Conservation (phyloP, 2,329 filamentous ascomycete genomes). For the Ascochyta viciae-villosae region DNA sequence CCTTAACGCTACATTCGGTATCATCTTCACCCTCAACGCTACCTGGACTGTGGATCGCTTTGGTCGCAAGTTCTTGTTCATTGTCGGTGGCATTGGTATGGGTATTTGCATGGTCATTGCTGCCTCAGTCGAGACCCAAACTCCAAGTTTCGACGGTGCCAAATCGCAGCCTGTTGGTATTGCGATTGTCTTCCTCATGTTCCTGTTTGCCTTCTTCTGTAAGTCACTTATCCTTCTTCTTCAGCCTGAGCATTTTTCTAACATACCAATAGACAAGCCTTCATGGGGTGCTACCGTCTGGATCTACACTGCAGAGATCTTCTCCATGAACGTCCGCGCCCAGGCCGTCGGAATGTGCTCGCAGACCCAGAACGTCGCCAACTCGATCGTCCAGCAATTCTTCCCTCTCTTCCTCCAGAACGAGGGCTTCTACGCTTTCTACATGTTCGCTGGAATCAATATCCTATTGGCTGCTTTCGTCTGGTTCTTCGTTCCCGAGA, state of each 20-base stretch:
- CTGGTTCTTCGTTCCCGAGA: constrained; percentile 53
- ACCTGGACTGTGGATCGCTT: constrained; percentile 77
- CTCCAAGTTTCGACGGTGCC: constrained; percentile 60
- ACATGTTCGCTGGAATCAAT: constrained; percentile 61
- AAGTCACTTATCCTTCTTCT: constrained; percentile 33
- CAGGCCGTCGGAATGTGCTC: constrained; percentile 73
- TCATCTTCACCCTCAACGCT: constrained; percentile 75
- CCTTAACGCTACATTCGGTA: constrained; percentile 75
- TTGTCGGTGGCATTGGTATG: constrained; percentile 73
- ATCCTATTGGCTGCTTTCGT: constrained; percentile 51
- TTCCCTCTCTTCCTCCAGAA: constrained; percentile 72
- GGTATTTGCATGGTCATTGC: constrained; percentile 74
- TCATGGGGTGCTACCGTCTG: constrained; percentile 74
- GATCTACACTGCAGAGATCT: constrained; percentile 75
- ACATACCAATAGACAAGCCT: constrained; percentile 62
- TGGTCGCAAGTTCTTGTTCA: constrained; percentile 73
- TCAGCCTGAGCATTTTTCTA: constrained; percentile 22
- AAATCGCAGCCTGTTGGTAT: constrained; percentile 69
- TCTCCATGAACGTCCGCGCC: constrained; percentile 75
- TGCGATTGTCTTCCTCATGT: constrained; percentile 71
- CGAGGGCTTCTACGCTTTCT: constrained; percentile 62
- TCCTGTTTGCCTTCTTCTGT: constrained; percentile 70
- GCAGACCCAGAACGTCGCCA: constrained; percentile 66
- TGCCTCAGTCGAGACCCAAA: constrained; percentile 63
- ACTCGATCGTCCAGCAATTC: constrained; percentile 73